Conservation (phyloP, 2,329 filamentous ascomycete genomes). For the Sordariomycetes sp. region DNA sequence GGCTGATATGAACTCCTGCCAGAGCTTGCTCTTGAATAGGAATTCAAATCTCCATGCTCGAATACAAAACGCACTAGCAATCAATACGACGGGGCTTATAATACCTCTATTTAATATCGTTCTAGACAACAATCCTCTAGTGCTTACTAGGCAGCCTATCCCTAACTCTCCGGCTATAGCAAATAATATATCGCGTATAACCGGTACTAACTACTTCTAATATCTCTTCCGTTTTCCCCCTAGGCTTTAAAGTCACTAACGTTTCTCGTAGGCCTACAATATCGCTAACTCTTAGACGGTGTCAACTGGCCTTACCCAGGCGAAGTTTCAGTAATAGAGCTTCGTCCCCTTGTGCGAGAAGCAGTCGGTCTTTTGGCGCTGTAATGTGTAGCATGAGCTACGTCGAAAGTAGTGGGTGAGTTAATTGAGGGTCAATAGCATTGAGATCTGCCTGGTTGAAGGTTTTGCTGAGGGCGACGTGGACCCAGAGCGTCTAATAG, state of each 20-base stretch:
- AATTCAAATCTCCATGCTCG: not conserved
- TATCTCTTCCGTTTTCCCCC: not conserved
- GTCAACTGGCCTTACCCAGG: not conserved
- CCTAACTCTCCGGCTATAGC: not conserved
- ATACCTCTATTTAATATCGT: not conserved
- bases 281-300: not conserved
- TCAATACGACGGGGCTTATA: no score
- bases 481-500: no score
- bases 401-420: not conserved
- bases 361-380: not conserved
- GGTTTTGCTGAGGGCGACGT: no score
- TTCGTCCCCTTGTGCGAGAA: not conserved
- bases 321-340: not conserved
- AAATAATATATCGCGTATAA: not conserved
- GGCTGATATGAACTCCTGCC: not conserved
- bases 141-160: not conserved
- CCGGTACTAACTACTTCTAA: not conserved
- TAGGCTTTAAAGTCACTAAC: not conserved
- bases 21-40: not conserved
- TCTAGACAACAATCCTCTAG: not conserved
- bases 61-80: not conserved
- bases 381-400: not conserved
- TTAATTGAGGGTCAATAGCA: not conserved
- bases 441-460: no score
- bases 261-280: not conserved